phyloP scores from a whole-genome alignment of 2,329 filamentous ascomycete genomes.

The Monosporascus sp. region DNA sequence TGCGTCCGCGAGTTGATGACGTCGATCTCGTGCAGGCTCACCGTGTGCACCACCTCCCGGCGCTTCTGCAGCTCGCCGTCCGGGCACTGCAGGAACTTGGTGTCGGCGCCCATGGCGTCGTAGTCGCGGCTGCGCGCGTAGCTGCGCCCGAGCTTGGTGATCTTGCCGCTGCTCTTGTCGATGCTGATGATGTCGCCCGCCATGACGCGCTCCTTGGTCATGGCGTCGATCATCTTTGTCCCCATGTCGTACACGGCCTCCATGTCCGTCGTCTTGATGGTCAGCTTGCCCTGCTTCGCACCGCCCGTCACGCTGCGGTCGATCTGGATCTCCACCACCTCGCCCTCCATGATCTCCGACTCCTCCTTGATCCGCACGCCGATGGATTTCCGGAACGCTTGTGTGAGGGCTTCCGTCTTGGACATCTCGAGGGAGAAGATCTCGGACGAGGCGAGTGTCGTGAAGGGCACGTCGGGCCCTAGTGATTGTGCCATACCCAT shows the following conservation, averaged over 20 bases:
- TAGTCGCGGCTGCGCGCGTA: slow-evolving; percentile 95
- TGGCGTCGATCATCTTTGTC: slow-evolving; percentile 98
- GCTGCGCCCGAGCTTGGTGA: slow-evolving; percentile 91
- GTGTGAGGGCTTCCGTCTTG: slow-evolving; percentile 95
- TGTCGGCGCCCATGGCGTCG: slow-evolving; percentile 97
- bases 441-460: slow-evolving; percentile 89
- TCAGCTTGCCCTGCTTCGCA: slow-evolving; percentile 97
- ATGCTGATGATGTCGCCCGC: slow-evolving; percentile 98
- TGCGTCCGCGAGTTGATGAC: slow-evolving; percentile 99
- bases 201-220: slow-evolving; percentile 99
- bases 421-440: slow-evolving; percentile 99
- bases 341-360: slow-evolving; percentile 97
- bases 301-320: slow-evolving; percentile 93
- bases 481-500: slow-evolving; percentile 99
- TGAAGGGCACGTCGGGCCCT: slow-evolving; percentile 91
- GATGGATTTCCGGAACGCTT: slow-evolving; percentile 98
- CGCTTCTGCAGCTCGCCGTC: slow-evolving; percentile 97
- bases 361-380: slow-evolving; percentile 98
- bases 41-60: slow-evolving; percentile 94
- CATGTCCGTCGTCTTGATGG: slow-evolving; percentile 99
- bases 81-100: slow-evolving; percentile 95
- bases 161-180: slow-evolving; percentile 96
- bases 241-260: slow-evolving; percentile 99
- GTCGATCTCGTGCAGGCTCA: slow-evolving; percentile 95
- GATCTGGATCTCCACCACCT: slow-evolving; percentile 98